phyloP scores from a whole-genome alignment of 1,139 yeast species.

The Geotrichum restrictum region DNA sequence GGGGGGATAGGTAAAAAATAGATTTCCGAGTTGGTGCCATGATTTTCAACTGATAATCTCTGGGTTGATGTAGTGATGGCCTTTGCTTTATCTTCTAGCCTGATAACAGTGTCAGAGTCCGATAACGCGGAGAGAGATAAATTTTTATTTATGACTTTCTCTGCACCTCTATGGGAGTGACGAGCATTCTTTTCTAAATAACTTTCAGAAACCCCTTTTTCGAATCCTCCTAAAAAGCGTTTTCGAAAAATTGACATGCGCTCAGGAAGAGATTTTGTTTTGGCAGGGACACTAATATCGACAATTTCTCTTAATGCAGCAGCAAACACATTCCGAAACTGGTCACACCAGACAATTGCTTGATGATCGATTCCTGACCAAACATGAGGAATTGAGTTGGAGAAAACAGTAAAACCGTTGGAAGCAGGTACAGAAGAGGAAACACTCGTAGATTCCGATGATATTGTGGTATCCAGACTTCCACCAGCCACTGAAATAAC shows the following conservation, averaged over 20 bases:
- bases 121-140: too few relatives aligned
- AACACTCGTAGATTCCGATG: constrained; percentile 76
- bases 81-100: too few relatives aligned
- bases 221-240: constrained; percentile 45
- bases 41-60: too few relatives aligned
- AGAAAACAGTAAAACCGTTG: constrained; percentile 71
- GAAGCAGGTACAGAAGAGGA: constrained; percentile 59
- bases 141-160: constrained; percentile 4
- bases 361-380: constrained; percentile 88
- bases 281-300: constrained; percentile 51
- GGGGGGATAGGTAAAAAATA: too few relatives aligned
- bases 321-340: constrained; percentile 58
- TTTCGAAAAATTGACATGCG: constrained; percentile 58
- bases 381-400: constrained; percentile 78
- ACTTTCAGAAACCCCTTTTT: constrained; percentile 21
- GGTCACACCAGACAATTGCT: constrained; percentile 88
- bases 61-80: too few relatives aligned
- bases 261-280: constrained; percentile 47
- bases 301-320: constrained; percentile 52
- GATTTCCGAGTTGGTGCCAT: too few relatives aligned
- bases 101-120: too few relatives aligned
- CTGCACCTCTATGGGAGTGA: constrained; percentile 15
- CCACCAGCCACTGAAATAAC: constrained; percentile 73
- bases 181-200: constrained; percentile 17
- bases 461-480: constrained; percentile 59